Evolutionary conservation across 2,329 filamentous ascomycete genomes (phyloP).

Genomic region (Aspergillus transmontanensis): DNA sequence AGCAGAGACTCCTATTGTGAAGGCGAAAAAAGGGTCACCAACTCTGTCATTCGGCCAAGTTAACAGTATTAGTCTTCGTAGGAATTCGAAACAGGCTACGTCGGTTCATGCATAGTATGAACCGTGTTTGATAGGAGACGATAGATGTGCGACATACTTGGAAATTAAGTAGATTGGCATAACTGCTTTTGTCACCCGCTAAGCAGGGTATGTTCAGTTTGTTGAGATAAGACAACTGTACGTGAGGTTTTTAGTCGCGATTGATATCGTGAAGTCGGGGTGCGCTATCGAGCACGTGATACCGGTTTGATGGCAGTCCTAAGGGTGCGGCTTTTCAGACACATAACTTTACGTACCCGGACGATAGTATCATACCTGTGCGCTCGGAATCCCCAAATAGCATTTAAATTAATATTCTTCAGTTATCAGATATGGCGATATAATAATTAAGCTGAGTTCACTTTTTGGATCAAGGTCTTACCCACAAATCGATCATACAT

Average conservation of each 20-base stretch:
- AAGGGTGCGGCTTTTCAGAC: neutral
- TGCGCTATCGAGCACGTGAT: neutral
- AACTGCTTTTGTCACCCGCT: slow-evolving; percentile 2
- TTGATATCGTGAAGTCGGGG: neutral
- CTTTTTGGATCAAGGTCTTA: slow-evolving; percentile 15
- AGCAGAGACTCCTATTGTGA: slow-evolving; percentile 54
- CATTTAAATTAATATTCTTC: neutral
- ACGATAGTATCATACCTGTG: neutral
- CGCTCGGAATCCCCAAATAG: neutral
- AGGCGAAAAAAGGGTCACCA: slow-evolving; percentile 58
- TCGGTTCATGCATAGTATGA: neutral
- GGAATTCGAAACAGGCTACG: neutral
- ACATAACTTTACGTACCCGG: neutral
- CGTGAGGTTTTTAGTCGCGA: neutral
- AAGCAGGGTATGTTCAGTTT: slow-evolving; percentile 1
- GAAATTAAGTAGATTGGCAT: slow-evolving; percentile 44
- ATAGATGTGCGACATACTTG: slow-evolving; percentile 32
- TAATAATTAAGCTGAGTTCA: slow-evolving; percentile 22
- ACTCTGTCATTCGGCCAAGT: slow-evolving; percentile 35
- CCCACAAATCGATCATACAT: slow-evolving; percentile 11
- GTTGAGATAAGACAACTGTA: neutral
- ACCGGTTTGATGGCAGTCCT: neutral
- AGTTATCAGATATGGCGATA: neutral
- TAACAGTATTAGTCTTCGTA: slow-evolving; percentile 5
- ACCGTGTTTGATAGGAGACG: neutral